Evolutionary conservation across 371 early-diverging fungal species (phyloP), one percentile per base, ranked within the genome.

Genomic region (Conidiobolus incongruus): DNA sequence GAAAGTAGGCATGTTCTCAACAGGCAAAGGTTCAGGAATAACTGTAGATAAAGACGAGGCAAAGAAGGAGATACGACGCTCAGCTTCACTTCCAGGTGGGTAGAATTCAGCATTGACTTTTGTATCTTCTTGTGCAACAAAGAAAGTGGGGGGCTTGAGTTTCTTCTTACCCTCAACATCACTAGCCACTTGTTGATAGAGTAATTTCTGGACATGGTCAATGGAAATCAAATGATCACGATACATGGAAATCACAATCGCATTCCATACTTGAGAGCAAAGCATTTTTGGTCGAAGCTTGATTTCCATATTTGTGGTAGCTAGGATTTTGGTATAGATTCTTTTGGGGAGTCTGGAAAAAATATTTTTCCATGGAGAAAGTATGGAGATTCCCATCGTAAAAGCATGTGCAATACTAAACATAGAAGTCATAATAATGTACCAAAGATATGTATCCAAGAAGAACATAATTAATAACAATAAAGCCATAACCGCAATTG

Each of bases 401-500:
- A 89, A 80, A 1, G 86, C 75, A 33, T 74, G 64, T 17, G 72
- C 70, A 17, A 84, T 80, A 0, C 82, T 81, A 45, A 84, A 79
- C 23, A 78, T 52, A 1, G 79, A 75, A 57, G 74, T 82, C 76
- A 78, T 81, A 39, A 83, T 77, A 33, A 84, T 80, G 52, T 84
- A 89, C 88, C 90, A 89, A 32, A 89, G 63, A 50, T 87, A 89
- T 0, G 88, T 83, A 46, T 87, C 88, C 53, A 87, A 57, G 59
- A 87, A 85, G 58, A 80, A 87, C 20, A 89, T 65, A 6, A 77
- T 62, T 31, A 84, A 47, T 43, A 81, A 75, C 47, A 81, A 68
- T 39, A 81, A 52, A 54, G 82, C 70, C 80, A 88, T 77, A 40
- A 82, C 65, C 1, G 65, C 54, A 21, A 88, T 65, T 0, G 83